Conservation (phyloP, 2,329 filamentous ascomycete species). For the Phaeosphaeria sp. region DNA sequence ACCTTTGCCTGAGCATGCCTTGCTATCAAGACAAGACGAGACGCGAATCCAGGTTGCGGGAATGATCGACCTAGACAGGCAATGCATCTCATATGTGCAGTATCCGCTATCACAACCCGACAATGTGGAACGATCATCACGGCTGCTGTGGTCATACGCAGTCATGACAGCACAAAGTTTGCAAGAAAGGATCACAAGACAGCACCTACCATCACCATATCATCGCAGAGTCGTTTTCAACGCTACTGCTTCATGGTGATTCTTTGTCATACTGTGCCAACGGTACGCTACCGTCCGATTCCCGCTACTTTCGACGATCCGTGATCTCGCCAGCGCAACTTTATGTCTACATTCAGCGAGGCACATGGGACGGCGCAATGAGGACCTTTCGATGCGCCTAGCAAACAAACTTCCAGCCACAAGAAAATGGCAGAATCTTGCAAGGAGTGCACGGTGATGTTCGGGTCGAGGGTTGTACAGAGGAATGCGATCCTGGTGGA, state of each 20-base stretch:
- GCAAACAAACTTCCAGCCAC: not conserved
- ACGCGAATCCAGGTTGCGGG: not conserved
- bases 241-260: not conserved
- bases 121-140: not conserved
- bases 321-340: not conserved
- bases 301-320: not conserved
- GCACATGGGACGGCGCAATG: not conserved
- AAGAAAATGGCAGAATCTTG: not conserved
- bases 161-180: not conserved
- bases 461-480: not conserved
- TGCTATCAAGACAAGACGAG: not conserved
- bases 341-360: not conserved
- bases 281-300: not conserved
- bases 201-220: not conserved
- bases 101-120: not conserved
- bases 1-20: not conserved
- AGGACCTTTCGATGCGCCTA: not conserved
- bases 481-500: not conserved
- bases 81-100: not conserved
- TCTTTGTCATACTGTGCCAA: not conserved
- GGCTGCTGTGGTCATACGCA: not conserved
- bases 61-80: not conserved
- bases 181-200: not conserved
- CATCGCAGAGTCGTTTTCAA: not conserved
- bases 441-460: constrained; percentile 2